Evolutionary conservation across 2,329 filamentous ascomycete species (phyloP).

Genomic region (Cryphonectria radicalis): DNA sequence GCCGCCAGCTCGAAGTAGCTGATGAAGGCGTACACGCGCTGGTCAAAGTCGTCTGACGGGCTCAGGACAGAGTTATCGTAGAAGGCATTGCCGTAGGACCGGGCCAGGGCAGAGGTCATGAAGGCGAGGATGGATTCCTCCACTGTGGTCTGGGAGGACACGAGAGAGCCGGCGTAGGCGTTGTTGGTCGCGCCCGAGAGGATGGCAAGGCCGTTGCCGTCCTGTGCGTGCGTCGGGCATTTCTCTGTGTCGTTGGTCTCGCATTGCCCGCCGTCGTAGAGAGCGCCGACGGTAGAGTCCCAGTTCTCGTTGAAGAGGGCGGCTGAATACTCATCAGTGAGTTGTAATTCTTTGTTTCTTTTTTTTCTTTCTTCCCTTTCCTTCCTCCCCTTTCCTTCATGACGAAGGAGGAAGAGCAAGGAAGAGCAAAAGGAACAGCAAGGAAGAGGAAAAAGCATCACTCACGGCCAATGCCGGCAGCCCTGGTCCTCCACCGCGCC

Average conservation of each 20-base stretch:
- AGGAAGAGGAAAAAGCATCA: background rate
- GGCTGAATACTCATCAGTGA: background rate
- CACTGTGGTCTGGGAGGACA: background rate
- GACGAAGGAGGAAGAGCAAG: background rate
- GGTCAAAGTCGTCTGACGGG: slow-evolving; percentile 41
- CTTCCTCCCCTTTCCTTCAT: background rate
- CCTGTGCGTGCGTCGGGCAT: slow-evolving; percentile 50
- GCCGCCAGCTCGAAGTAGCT: slow-evolving; percentile 59
- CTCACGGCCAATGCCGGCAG: slow-evolving; percentile 38
- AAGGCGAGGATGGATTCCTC: slow-evolving; percentile 46
- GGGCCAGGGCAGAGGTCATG: slow-evolving; percentile 41
- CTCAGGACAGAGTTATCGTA: slow-evolving; percentile 50
- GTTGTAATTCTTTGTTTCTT: too few relatives aligned
- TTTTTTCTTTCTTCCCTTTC: background rate
- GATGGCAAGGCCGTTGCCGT: slow-evolving; percentile 55
- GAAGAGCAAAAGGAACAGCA: background rate
- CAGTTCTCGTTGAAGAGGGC: slow-evolving; percentile 47
- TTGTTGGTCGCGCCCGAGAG: slow-evolving; percentile 42
- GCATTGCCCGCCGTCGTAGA: slow-evolving; percentile 48
- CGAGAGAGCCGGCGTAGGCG: slow-evolving; percentile 19
- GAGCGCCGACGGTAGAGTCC: slow-evolving; percentile 48
- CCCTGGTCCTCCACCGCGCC: slow-evolving; percentile 45
- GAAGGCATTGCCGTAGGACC: slow-evolving; percentile 55
- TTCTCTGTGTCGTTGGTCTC: slow-evolving; percentile 32
- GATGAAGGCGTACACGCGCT: slow-evolving; percentile 56